Conservation (phyloP, 1,284 basidiomycete genomes). For the Trichosporon asahii region DNA sequence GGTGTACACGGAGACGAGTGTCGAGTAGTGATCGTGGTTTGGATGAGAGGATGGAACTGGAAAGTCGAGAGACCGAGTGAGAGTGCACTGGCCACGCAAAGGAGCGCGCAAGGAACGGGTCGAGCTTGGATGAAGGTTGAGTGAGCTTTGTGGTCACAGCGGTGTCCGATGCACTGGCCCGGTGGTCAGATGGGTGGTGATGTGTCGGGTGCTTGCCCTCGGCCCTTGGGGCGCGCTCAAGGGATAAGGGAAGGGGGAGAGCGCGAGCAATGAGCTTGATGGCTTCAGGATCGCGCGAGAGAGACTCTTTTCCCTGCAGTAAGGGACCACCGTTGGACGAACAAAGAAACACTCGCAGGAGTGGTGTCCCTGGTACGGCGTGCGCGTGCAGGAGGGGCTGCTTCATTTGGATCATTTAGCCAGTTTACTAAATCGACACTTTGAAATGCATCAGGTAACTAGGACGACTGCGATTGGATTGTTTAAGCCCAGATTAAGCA, state of each 20-base stretch:
- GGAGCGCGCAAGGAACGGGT: not conserved
- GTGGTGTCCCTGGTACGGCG: not conserved
- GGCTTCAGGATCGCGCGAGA: no score
- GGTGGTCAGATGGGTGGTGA: not conserved
- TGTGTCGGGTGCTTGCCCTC: not conserved
- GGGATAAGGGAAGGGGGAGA: no score
- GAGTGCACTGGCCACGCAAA: not conserved
- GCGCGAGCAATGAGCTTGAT: not conserved
- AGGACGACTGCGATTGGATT: not conserved
- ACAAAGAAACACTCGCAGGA: not conserved
- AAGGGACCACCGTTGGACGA: not conserved
- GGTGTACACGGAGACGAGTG: no score
- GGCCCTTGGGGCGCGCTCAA: no score
- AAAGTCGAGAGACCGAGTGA: no score
- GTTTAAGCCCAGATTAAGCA: not conserved
- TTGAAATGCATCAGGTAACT: not conserved
- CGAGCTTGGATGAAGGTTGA: not conserved
- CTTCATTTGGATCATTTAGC: no score
- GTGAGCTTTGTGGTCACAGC: not conserved
- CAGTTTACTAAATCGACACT: not conserved
- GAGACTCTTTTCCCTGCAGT: not conserved
- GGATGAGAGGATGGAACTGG: not conserved
- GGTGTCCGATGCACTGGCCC: not conserved
- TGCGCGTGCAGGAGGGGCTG: not conserved
- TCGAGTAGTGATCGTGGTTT: not conserved